Evolutionary conservation across 768 basidiomycete species (phyloP), one percentile per base, ranked within the genome.

Genomic region (Phanerochaete sordida): DNA sequence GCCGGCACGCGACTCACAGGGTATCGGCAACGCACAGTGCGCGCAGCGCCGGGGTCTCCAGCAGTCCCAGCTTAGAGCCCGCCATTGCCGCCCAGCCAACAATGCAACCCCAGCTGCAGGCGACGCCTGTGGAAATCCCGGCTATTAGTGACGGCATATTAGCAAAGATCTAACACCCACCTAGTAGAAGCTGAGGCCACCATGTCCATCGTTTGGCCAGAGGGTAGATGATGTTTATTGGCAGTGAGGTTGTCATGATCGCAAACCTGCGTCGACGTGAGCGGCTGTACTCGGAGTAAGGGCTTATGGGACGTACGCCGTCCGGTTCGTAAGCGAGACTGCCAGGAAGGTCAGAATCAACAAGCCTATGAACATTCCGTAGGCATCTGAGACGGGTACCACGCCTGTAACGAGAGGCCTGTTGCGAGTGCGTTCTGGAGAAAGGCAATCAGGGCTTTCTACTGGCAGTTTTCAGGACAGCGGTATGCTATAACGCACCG

Each of bases 181-280:
- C 83, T 1, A 85, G 77, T 82, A 81, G 83, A 0, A 83, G 83
- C 64, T 84, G 83, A 0, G 84, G 84, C 83, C 83, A 84, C 61
- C 83, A 69, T 0, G 83, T 84, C 43, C 78, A 68, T 9, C 84
- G 75, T 64, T 85, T 85, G 51, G 84, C 70, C 5, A 84, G 72
- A 13, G 84, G 84, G 66, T 81, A 83, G 15, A 64, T 21, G 1
- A 57, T 55, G 27, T 68, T 55, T 8, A 64, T 48, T 9, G 59
- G 52, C 57, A 66, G 59, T 16, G 65, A 46, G 4, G 39, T 11
- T 11, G 19, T 6, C 39, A 19, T 43, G 39, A 24, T 2, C 2
- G 27, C 8, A 49, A 54, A 35, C 21, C 52, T 54, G 30, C 16
- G 8, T 15, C 13, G 15, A 39, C 23, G 33, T 54, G 11, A 31